phyloP scores from a whole-genome alignment of 2,329 filamentous ascomycete genomes.

The Nigrograna mackinnonii region DNA sequence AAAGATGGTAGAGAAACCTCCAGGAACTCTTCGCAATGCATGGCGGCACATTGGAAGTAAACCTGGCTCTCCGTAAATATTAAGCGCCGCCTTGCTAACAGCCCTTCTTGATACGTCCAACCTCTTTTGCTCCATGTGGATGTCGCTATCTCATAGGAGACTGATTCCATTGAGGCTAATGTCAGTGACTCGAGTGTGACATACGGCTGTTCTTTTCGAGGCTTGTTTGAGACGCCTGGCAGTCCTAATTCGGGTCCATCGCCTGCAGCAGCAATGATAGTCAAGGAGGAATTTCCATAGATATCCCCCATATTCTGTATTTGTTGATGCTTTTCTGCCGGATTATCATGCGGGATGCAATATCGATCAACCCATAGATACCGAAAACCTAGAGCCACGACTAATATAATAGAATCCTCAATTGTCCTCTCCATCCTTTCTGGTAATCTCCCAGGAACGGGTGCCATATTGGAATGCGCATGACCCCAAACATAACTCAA shows the following conservation, averaged over 20 bases:
- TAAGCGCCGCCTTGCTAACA: neutral
- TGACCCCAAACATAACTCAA: neutral
- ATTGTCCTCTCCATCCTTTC: neutral
- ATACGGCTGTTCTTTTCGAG: neutral
- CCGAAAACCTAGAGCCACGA: neutral
- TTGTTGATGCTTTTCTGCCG: neutral
- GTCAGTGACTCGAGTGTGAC: neutral
- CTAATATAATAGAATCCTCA: neutral
- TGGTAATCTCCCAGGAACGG: neutral
- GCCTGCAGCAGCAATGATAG: neutral
- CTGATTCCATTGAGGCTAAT: too few relatives aligned
- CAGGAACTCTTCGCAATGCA: neutral
- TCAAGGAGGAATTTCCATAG: neutral
- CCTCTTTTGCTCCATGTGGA: neutral
- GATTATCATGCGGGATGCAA: neutral
- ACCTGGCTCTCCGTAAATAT: constrained; percentile 1
- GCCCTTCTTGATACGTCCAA: constrained; percentile 2
- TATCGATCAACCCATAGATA: neutral
- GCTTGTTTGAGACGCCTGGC: neutral
- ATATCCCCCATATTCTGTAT: neutral
- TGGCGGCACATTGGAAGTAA: neutral
- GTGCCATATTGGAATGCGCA: neutral
- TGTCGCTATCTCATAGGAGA: neutral
- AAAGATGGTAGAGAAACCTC: neutral
- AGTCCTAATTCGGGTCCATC: neutral